Evolutionary conservation across 306 rosid species (phyloP).

Genomic region (Lathyrus sativus): DNA sequence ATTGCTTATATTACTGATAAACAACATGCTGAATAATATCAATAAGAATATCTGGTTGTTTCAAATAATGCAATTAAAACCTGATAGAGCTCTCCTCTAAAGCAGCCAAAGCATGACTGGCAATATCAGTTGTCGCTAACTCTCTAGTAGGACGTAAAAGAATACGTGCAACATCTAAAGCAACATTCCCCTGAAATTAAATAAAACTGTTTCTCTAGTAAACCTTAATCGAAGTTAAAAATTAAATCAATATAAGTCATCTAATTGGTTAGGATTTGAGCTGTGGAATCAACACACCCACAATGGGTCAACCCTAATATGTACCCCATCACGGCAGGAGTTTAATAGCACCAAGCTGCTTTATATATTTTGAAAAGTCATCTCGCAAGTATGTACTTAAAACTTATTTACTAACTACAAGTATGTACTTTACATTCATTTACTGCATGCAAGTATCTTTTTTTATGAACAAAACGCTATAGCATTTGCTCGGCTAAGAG

Average conservation of each 20-base stretch:
- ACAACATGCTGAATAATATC: constrained; percentile 20
- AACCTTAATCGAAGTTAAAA: constrained; percentile 21
- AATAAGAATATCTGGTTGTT: constrained; percentile 13
- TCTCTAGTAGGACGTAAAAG: constrained; percentile 73
- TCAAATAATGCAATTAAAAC: constrained; percentile 43
- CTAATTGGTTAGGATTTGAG: background rate
- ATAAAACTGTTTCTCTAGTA: constrained; percentile 26
- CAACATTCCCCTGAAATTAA: constrained; percentile 88
- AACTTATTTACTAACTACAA: no score
- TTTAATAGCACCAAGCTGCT: background rate
- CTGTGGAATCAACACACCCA: background rate
- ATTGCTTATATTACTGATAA: constrained; percentile 32
- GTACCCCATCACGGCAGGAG: background rate
- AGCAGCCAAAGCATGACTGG: constrained; percentile 77
- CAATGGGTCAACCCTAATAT: background rate
- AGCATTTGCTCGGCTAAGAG: constrained; percentile 4
- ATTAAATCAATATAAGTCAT: constrained; percentile 2
- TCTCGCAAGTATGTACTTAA: no score
- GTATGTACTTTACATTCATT: no score
- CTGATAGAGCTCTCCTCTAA: constrained; percentile 80
- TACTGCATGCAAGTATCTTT: no score
- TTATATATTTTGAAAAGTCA: constrained; percentile 10
- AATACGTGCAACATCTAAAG: constrained; percentile 88
- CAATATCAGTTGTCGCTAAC: constrained; percentile 83
- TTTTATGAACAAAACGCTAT: constrained; percentile 6